Evolutionary conservation across 225 moss, liverwort and hornwort species (phyloP).

Genomic region (Bryoerythrophyllum caledonicum): DNA sequence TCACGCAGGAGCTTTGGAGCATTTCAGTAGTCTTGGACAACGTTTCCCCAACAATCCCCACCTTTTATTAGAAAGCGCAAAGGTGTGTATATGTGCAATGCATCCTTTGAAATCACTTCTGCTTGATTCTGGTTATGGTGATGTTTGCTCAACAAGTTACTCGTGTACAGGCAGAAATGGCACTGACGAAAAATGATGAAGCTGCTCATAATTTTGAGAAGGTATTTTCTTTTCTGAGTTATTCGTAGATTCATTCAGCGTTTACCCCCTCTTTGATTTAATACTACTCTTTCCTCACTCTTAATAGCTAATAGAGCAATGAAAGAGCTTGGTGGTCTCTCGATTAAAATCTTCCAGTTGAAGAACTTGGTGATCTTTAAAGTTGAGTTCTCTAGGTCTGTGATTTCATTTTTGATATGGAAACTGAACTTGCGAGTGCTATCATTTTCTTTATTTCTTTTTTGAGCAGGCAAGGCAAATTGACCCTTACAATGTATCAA

Average conservation of each 20-base stretch:
- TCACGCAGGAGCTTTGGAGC: constrained; percentile 76
- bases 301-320: too few relatives aligned
- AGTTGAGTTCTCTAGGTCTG: not conserved
- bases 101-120: not conserved
- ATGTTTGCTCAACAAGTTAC: constrained; percentile 8
- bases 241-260: too few relatives aligned
- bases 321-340: too few relatives aligned
- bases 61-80: constrained; percentile 80
- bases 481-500: constrained; percentile 77
- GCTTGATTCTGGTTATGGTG: not conserved
- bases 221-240: constrained; percentile 34
- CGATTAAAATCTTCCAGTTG: too few relatives aligned
- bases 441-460: not conserved
- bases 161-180: constrained; percentile 69
- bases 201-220: constrained; percentile 86
- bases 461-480: constrained; percentile 77
- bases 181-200: constrained; percentile 69
- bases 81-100: constrained; percentile 49
- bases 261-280: too few relatives aligned
- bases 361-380: too few relatives aligned
- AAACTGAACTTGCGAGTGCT: constrained; percentile 1
- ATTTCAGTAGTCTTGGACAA: constrained; percentile 80
- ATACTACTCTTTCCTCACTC: too few relatives aligned
- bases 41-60: constrained; percentile 82
- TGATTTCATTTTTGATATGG: not conserved